phyloP scores from a whole-genome alignment of 2,329 filamentous ascomycete genomes.

The Aspergillus spinulosporus region DNA sequence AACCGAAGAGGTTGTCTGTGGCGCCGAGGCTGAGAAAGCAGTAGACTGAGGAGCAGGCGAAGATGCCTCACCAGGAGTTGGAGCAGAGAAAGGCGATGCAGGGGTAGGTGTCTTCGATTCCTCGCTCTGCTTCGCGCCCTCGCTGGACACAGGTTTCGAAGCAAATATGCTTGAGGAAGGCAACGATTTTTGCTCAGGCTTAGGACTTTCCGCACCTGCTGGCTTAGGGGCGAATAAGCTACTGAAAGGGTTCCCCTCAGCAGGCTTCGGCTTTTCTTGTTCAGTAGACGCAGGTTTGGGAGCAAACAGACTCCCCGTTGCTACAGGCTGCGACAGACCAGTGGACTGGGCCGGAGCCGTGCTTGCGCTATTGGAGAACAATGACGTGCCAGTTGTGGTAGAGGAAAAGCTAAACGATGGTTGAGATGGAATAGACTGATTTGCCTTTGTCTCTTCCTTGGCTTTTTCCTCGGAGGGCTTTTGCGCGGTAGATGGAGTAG shows the following conservation, averaged over 20 bases:
- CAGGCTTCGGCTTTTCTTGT: conserved; percentile 19
- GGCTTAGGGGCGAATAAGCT: conserved; percentile 23
- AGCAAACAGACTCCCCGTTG: conserved; percentile 27
- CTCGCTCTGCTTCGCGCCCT: conserved; percentile 16
- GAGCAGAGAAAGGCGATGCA: conserved; percentile 19
- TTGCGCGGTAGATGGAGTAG: conserved; percentile 13
- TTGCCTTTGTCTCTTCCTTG: conserved; percentile 18
- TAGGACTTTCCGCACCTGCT: conserved; percentile 16
- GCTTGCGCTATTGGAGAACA: conserved; percentile 23
- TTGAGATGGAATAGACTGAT: conserved; percentile 16
- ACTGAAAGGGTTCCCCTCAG: conserved; percentile 24
- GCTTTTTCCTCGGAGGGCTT: conserved; percentile 18
- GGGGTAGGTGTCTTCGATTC: conserved; percentile 14
- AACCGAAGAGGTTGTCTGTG: conserved; percentile 13
- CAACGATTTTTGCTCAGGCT: conserved; percentile 18
- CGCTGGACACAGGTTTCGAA: conserved; percentile 20
- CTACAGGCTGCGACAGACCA: conserved; percentile 22
- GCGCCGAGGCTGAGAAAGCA: conserved; percentile 14
- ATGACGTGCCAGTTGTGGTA: conserved; percentile 15
- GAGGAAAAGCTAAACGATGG: conserved; percentile 20
- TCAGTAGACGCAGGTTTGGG: conserved; percentile 22
- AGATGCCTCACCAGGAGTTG: conserved; percentile 11
- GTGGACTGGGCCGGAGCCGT: conserved; percentile 16
- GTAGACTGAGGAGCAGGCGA: conserved; percentile 13
- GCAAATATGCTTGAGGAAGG: conserved; percentile 20